Evolutionary conservation across 2,329 filamentous ascomycete species (phyloP).

Genomic region (Neonectria hederae): DNA sequence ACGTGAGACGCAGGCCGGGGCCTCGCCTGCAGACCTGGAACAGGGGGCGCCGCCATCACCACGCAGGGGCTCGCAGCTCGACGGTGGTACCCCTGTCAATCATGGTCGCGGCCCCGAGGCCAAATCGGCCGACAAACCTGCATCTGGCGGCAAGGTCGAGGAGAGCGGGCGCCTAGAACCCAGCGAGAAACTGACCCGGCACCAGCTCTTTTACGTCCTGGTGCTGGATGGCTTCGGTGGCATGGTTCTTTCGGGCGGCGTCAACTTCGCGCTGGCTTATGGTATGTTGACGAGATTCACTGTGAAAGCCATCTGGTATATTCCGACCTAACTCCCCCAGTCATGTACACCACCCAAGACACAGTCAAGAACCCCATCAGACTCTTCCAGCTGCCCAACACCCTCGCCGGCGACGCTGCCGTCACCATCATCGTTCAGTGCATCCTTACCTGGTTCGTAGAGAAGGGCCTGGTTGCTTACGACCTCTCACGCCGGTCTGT

Average conservation of each 20-base stretch:
- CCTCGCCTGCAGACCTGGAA: slow-evolving; percentile 30
- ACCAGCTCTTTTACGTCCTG: slow-evolving; percentile 60
- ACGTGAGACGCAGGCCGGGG: slow-evolving; percentile 38
- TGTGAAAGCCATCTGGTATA: too few species aligned
- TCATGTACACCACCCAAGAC: slow-evolving; percentile 57
- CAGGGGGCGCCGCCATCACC: slow-evolving; percentile 29
- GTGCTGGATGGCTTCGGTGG: slow-evolving; percentile 56
- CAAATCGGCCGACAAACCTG: not conserved
- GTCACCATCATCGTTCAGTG: slow-evolving; percentile 63
- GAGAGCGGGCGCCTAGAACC: slow-evolving; percentile 43
- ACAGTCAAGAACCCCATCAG: slow-evolving; percentile 51
- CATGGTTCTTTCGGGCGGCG: slow-evolving; percentile 54
- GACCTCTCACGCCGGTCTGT: slow-evolving; percentile 57
- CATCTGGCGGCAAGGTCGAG: not conserved
- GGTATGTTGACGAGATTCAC: slow-evolving; percentile 43
- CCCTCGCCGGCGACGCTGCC: slow-evolving; percentile 58
- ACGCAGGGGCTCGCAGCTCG: slow-evolving; percentile 21
- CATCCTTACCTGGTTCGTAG: slow-evolving; percentile 61
- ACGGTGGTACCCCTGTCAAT: slow-evolving; percentile 21
- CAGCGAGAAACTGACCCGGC: slow-evolving; percentile 48
- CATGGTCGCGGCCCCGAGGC: not conserved
- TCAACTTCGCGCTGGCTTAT: slow-evolving; percentile 62
- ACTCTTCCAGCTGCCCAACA: slow-evolving; percentile 61
- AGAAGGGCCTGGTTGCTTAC: slow-evolving; percentile 57
- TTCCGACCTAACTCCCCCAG: slow-evolving; percentile 41